Evolutionary conservation across 1,284 basidiomycete genomes (phyloP), one percentile per base, ranked within the genome.

Genomic region (Cutaneotrichosporon mucoides): DNA sequence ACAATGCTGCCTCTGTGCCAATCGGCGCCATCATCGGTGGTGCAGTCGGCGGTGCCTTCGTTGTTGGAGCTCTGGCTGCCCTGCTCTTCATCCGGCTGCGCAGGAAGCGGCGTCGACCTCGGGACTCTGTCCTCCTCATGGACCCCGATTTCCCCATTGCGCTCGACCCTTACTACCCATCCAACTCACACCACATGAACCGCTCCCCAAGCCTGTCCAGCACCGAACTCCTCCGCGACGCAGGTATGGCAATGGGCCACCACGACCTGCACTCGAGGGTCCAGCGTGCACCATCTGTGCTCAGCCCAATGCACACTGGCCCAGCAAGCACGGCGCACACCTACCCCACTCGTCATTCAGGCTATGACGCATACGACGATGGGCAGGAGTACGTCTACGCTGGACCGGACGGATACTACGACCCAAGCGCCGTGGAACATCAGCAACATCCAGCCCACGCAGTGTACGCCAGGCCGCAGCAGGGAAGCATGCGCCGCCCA

Each of bases 141-240:
- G 46, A 48, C 46, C 46, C 46, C 46, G 34, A 48, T 33, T 48
- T 48, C 34, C 46, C 46, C 46, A 48, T 48, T 33, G 46, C 46
- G 13, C 46, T 48, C 12, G 46, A 48, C 34, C 46, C 46, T 5
- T 48, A 48, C 34, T 48, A 48, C 34, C 46, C 46, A 13, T 24
- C 24, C 24, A 24, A 24, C 24, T 24, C 24, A 24, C 24, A 24
- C 24, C 24, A 24, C 24, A 24, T 24, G 24, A 24, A 24, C 24
- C 24, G 24, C 24, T 24, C 24, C 24, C 24, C 24, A 24, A 24
- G 24, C 24, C 24, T 24, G 12, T 48, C 46, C 4, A 48, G 24
- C 24, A 24, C 24, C 24, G 24, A 45, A 8, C 44, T 45, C 24
- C 9, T 16, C 44, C 44, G 44, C 44, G 33, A 16, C 15, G 16